phyloP scores from a whole-genome alignment of 805 yeast species.

The Metschnikowia lachancei region DNA sequence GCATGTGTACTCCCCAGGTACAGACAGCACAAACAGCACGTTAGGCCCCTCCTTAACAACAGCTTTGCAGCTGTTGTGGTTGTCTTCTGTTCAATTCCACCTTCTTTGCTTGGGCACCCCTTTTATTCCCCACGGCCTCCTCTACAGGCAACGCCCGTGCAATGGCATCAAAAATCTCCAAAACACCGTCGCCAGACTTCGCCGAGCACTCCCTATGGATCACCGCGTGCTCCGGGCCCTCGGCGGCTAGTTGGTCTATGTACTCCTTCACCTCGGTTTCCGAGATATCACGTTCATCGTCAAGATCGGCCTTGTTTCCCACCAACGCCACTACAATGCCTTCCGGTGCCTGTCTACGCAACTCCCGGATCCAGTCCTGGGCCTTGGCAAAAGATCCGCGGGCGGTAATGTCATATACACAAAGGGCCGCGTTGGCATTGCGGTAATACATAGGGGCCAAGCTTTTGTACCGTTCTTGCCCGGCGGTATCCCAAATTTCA shows the following conservation, averaged over 20 bases:
- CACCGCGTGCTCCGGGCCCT: constrained; percentile 30
- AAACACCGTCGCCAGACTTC: constrained; percentile 43
- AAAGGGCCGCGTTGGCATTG: constrained; percentile 95
- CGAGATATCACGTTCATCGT: constrained; percentile 50
- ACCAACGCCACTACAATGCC: constrained; percentile 90
- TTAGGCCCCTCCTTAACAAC: constrained; percentile 8
- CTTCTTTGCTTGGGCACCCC: constrained; percentile 13
- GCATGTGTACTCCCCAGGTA: no score
- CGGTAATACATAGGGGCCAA: constrained; percentile 97
- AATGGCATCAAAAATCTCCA: constrained; percentile 39
- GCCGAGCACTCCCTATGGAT: constrained; percentile 44
- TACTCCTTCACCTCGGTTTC: constrained; percentile 49
- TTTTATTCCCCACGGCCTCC: constrained; percentile 24
- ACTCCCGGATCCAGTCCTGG: constrained; percentile 95
- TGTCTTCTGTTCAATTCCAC: constrained; percentile 19
- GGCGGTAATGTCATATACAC: constrained; percentile 92
- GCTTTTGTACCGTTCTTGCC: constrained; percentile 94
- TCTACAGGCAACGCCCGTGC: constrained; percentile 45
- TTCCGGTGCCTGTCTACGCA: constrained; percentile 92
- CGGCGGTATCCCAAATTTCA: constrained; percentile 97
- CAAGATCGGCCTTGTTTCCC: constrained; percentile 86
- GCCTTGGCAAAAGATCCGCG: constrained; percentile 95
- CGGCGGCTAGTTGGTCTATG: constrained; percentile 37
- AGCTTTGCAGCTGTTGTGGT: constrained; percentile 18
- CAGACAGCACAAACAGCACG: no score